Base-by-base conservation (phyloP, 352 stramenopile genomes). In the Phytophthora tentaculata region DNA sequence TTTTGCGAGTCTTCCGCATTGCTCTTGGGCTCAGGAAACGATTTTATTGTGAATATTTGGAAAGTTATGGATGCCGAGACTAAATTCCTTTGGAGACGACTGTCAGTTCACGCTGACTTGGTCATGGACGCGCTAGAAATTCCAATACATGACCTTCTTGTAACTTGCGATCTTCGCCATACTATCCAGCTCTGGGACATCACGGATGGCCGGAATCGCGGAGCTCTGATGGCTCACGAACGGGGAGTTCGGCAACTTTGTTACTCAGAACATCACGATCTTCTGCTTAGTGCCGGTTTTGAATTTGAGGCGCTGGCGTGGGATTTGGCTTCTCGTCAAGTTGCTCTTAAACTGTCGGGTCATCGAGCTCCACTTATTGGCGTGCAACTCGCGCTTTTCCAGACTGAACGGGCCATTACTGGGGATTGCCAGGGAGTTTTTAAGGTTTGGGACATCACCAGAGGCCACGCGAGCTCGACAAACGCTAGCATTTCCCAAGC, bases 381-480 rank as follows among this genome's bases (percentile, higher is more conserved):
- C 2, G 55, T 97, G 1, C 83, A 91, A 43, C 67, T 97, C 6
- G 76, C 83, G 1, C 64, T 81, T 1, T 90, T 94, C 54, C 83
- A 94, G 47, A 92, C 78, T 8, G 88, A 94, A 59, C 77, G 84
- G n/a, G 90, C 89, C 2, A 77, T 96, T n/a, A 96, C 87, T 0
- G 85, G 70, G 2, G 90, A 96, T 56, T 66, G 67, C 12, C 77
- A 76, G 19, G 90, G 89, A 0, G 74, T 94, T 1, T 86, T 96
- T 62, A 95, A 94, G 44, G 72, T 95, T n/a, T 97, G 90, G 90
- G 85, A 95, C 43, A 91, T 97, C 45, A 81, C 76, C 1, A 72
- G 86, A 49, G 61, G 61, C 2, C 79, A 76, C 43, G 61, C 70
- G 7, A 67, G 48, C 29, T 74, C 65, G 8, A 71, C 70, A 5